phyloP scores from a whole-genome alignment of 1,139 yeast species.

The Kodamaea suecica region DNA sequence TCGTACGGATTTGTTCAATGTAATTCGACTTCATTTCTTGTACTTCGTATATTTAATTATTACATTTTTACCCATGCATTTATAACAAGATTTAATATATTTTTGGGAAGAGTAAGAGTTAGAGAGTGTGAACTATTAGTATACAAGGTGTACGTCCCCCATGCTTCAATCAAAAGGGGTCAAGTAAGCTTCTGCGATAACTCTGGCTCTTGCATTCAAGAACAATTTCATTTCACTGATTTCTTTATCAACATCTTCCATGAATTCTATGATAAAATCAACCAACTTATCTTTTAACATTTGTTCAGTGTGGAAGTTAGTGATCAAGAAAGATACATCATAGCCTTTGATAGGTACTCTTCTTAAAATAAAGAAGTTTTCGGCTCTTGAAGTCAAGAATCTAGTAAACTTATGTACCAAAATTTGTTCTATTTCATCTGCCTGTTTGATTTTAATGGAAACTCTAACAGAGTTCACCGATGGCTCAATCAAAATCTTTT shows the following conservation, averaged over 20 bases:
- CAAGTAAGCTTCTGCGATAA: constrained; percentile 92
- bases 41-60: background rate
- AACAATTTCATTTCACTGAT: constrained; percentile 97
- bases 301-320: constrained; percentile 92
- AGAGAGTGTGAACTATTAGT: background rate
- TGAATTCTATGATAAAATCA: constrained; percentile 93
- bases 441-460: constrained; percentile 90
- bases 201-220: constrained; percentile 95
- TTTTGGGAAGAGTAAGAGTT: background rate
- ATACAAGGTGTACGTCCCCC: background rate
- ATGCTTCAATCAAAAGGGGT: constrained; percentile 58
- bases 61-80: no score
- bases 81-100: no score
- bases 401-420: constrained; percentile 92
- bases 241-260: constrained; percentile 99
- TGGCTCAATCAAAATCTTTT: constrained; percentile 88
- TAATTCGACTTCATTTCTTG: background rate
- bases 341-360: constrained; percentile 88
- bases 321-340: constrained; percentile 88
- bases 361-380: constrained; percentile 85
- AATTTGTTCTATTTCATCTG: constrained; percentile 94
- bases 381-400: constrained; percentile 93
- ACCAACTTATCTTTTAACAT: constrained; percentile 95
- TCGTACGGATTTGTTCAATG: no score
- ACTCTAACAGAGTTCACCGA: constrained; percentile 88